These are phyloP conservation scores for Blumeriella jaapii DNA, from an alignment of 2,329 filamentous ascomycete genomes.

Conservation along the genomic window DNA sequence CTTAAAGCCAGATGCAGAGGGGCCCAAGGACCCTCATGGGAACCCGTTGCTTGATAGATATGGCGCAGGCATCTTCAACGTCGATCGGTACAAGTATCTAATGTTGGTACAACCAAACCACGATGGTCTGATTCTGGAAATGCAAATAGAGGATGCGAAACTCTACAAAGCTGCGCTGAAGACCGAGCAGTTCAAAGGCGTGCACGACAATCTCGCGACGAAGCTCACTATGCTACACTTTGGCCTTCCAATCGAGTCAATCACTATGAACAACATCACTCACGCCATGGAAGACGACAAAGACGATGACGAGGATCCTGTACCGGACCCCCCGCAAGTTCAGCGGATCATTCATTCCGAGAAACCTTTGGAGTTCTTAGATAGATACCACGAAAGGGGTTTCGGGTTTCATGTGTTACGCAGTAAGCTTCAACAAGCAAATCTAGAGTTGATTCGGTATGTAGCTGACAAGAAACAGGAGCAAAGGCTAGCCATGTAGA, in stretches of 20 bases:
- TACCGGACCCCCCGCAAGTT: conserved; percentile 7
- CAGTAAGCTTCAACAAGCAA: conserved; percentile 24
- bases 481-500: too few relatives aligned
- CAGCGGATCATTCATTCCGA: conserved; percentile 19
- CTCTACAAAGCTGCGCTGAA: conserved; percentile 11
- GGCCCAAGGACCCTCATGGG: too few relatives aligned
- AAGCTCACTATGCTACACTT: conserved; percentile 26
- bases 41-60: too few relatives aligned
- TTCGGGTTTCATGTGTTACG: conserved; percentile 21
- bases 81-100: not conserved
- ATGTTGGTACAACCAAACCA: conserved; percentile 8
- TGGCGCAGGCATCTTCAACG: not conserved
- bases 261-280: conserved; percentile 21
- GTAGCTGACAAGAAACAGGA: conserved; percentile 7
- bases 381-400: conserved; percentile 21
- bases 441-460: not conserved
- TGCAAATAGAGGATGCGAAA: conserved; percentile 13
- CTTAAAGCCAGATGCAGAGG: not conserved
- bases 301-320: conserved; percentile 13
- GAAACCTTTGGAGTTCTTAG: conserved; percentile 24
- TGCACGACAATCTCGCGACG: conserved; percentile 20
- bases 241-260: conserved; percentile 22
- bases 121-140: conserved; percentile 8
- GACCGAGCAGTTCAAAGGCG: conserved; percentile 10
- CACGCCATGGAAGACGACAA: conserved; percentile 10